A percentile compares a stretch with the other conserved stretches of the same genome.
Evolutionary conservation across 2,329 filamentous ascomycete species (phyloP).

Genomic region (Chaetomium sp.): DNA sequence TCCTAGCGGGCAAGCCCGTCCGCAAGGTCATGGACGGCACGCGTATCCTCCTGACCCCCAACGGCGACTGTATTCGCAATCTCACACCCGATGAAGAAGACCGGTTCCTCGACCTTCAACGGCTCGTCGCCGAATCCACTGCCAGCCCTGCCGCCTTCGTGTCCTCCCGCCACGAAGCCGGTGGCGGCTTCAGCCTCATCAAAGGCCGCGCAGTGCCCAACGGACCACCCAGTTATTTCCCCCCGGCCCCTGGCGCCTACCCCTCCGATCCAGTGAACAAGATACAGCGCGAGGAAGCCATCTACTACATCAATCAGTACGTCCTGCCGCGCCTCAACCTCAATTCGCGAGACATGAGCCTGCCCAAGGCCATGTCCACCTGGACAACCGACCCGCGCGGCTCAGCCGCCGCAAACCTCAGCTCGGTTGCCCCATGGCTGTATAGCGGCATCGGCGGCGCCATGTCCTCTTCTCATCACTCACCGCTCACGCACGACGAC

Average conservation of each 20-base stretch:
- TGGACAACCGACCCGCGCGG: constrained; percentile 35
- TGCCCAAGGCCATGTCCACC: constrained; percentile 37
- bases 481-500: constrained; percentile 14
- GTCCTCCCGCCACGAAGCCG: constrained; percentile 57
- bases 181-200: constrained; percentile 62
- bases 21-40: constrained; percentile 65
- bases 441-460: constrained; percentile 51
- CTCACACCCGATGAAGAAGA: constrained; percentile 69
- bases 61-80: constrained; percentile 75
- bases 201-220: constrained; percentile 67
- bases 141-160: constrained; percentile 59
- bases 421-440: constrained; percentile 59
- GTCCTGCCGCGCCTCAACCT: constrained; percentile 63
- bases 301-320: constrained; percentile 70
- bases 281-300: constrained; percentile 66
- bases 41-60: constrained; percentile 72
- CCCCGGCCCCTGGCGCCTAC: constrained; percentile 49
- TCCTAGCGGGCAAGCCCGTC: constrained; percentile 60
- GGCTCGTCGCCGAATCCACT: constrained; percentile 53
- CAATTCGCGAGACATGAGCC: constrained; percentile 49
- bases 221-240: constrained; percentile 64
- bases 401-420: constrained; percentile 49
- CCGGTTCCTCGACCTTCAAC: constrained; percentile 69
- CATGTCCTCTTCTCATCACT: neutral
- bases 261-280: constrained; percentile 63